Base-by-base conservation (phyloP, 768 basidiomycete species). In the Termitomyces sp. region DNA sequence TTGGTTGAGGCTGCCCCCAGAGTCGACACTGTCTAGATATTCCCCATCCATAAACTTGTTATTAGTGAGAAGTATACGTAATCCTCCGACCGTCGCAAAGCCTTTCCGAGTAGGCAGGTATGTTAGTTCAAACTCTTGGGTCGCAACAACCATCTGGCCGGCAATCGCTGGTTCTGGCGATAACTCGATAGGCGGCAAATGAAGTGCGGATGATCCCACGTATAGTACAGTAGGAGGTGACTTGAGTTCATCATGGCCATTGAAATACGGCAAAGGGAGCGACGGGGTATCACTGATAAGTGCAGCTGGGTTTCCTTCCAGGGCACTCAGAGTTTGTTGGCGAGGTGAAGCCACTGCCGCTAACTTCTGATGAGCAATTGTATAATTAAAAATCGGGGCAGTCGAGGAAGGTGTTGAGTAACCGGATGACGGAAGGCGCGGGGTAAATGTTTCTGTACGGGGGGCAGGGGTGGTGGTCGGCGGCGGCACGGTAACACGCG, bases 61-160 rank as follows among this genome's bases (percentile, higher is more conserved):
- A 34, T 80, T 80, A 1, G 89, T 60, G 27, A 91, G 71, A 27
- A 93, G 62, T 29, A 90, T 74, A n/a, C 90, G 80, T 56, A 93
- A 66, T 1, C 91, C 90, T 17, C 91, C 90, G 17, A 86, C 77
- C 3, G 74, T 74, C 25, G 75, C 71, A 66, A 89, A 89, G 0
- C 92, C 92, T 5, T 72, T 75, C 46, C 70, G 74, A 19, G 80
- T 67, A 1, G 88, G 80, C 38, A 90, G 51, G 57, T 83, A 94
- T 9, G 81, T 74, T 48, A 90, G 71, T 50, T 84, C 80, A 56
- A 92, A 90, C 21, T 84, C 80, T 63, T 82, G 80, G 8, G 75
- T 76, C 2, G 69, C 73, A 52, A 77, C 73, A 52, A 77, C 70
- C 8, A 69, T 68, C 56, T 71, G 77, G 35, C 64, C 55, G 19